A percentile compares a stretch with the other conserved stretches of the same genome.
phyloP scores from a whole-genome alignment of 2,329 filamentous ascomycete genomes.

The Phaeophleospora eucalypticola region DNA sequence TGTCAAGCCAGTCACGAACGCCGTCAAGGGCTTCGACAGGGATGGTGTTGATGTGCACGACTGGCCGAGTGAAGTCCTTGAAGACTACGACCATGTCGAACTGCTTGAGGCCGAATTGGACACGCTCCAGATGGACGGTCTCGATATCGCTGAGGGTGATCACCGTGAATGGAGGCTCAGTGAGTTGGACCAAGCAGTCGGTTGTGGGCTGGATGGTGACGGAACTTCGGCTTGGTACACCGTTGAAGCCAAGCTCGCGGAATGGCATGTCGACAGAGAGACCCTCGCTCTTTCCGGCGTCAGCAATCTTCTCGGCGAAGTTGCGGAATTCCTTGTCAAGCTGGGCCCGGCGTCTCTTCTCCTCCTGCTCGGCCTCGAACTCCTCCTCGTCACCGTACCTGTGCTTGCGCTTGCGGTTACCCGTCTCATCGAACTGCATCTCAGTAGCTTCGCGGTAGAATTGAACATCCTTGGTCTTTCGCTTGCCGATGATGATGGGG shows the following conservation, averaged over 20 bases:
- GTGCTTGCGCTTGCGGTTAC: slow-evolving; percentile 95
- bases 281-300: slow-evolving; percentile 85
- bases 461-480: slow-evolving; percentile 98
- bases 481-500: slow-evolving; percentile 96
- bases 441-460: slow-evolving; percentile 98
- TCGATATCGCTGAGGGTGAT: slow-evolving; percentile 94
- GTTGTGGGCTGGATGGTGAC: slow-evolving; percentile 95
- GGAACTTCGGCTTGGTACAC: slow-evolving; percentile 91
- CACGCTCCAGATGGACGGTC: slow-evolving; percentile 90
- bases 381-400: slow-evolving; percentile 97
- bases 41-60: slow-evolving; percentile 95
- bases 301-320: slow-evolving; percentile 95
- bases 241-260: slow-evolving; percentile 92
- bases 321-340: slow-evolving; percentile 93
- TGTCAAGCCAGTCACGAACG: slow-evolving; percentile 97
- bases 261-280: slow-evolving; percentile 96
- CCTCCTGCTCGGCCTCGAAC: slow-evolving; percentile 97
- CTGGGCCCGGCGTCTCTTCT: slow-evolving; percentile 82
- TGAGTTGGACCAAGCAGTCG: slow-evolving; percentile 93
- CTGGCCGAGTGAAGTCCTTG: slow-evolving; percentile 90
- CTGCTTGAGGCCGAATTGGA: slow-evolving; percentile 94
- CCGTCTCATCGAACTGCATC: slow-evolving; percentile 97
- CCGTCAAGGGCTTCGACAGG: slow-evolving; percentile 91
- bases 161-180: slow-evolving; percentile 94
- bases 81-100: slow-evolving; percentile 98